These are phyloP conservation scores for Butyriboletus regius DNA, from an alignment of 1,284 basidiomycete genomes.

Conservation along the genomic window DNA sequence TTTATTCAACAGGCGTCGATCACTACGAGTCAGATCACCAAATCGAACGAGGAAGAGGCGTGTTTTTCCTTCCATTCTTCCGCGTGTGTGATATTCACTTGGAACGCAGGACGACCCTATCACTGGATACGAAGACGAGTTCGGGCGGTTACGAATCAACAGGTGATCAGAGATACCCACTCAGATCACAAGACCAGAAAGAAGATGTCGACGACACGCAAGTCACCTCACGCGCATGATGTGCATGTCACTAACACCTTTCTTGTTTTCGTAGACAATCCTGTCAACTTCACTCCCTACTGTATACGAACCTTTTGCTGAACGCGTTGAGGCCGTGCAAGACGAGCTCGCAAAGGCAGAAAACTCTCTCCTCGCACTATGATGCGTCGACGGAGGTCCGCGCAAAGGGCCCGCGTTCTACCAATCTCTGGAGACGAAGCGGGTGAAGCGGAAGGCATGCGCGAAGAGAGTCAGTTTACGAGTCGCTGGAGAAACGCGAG, in stretches of 20 bases:
- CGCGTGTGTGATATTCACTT: slow-evolving; percentile 2
- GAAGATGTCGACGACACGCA: slow-evolving; percentile 47
- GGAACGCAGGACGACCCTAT: slow-evolving; percentile 58
- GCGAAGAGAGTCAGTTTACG: slow-evolving; percentile 27
- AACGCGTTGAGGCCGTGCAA: slow-evolving; percentile 69
- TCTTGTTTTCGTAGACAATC: slow-evolving; percentile 52
- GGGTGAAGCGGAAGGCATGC: slow-evolving; percentile 62
- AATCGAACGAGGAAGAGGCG: slow-evolving; percentile 40
- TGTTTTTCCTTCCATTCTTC: slow-evolving; percentile 3
- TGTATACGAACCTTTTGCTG: slow-evolving; percentile 77
- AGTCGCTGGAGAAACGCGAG: slow-evolving; percentile 72
- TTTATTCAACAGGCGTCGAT: slow-evolving; percentile 11
- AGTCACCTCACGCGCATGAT: slow-evolving; percentile 13
- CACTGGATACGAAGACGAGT: slow-evolving; percentile 80
- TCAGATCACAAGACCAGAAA: slow-evolving; percentile 31
- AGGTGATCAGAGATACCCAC: slow-evolving; percentile 65
- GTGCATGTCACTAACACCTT: background rate
- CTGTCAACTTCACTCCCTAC: slow-evolving; percentile 65
- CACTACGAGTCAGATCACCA: slow-evolving; percentile 49
- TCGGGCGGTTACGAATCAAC: slow-evolving; percentile 66
- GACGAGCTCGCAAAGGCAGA: slow-evolving; percentile 67
- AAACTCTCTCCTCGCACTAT: slow-evolving; percentile 68
- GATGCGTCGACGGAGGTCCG: slow-evolving; percentile 77
- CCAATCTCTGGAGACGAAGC: slow-evolving; percentile 76
- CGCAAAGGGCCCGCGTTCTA: slow-evolving; percentile 80